Evolutionary conservation across 179 eudicot genomes (phyloP).

Genomic region (Silene noctiflora): DNA sequence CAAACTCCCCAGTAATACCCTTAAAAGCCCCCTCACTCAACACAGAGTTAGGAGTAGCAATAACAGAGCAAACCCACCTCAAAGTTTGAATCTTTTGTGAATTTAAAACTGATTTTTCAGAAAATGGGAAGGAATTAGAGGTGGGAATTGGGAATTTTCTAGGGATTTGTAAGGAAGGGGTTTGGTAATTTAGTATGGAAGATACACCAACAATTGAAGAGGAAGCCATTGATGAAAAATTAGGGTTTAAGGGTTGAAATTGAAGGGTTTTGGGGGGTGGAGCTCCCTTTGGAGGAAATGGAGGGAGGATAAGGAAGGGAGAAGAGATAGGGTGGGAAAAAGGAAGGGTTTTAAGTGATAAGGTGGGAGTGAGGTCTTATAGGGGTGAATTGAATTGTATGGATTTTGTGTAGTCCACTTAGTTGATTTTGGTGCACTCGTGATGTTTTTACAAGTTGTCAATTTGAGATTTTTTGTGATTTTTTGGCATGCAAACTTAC

Average conservation of each 20-base stretch:
- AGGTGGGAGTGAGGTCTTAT: slow-evolving; percentile 29
- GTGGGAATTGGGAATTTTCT: slow-evolving; percentile 33
- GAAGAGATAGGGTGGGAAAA: slow-evolving; percentile 21
- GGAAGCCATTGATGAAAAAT: slow-evolving; percentile 44
- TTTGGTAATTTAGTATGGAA: slow-evolving; percentile 40
- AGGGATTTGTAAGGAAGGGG: slow-evolving; percentile 39
- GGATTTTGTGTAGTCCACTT: slow-evolving; percentile 36
- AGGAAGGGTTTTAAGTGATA: slow-evolving; percentile 21
- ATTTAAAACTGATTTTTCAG: slow-evolving; percentile 31
- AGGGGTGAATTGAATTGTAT: slow-evolving; percentile 18
- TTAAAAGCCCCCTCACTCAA: slow-evolving; percentile 83
- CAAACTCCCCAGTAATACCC: slow-evolving; percentile 50
- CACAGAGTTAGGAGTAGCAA: slow-evolving; percentile 69
- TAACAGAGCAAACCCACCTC: slow-evolving; percentile 48
- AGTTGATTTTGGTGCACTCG: not conserved
- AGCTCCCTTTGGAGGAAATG: not conserved
- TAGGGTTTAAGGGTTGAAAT: not conserved
- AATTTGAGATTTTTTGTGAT: not conserved
- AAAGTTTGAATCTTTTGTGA: slow-evolving; percentile 29
- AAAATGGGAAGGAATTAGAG: slow-evolving; percentile 33
- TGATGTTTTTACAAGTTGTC: not conserved
- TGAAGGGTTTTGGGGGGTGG: not conserved
- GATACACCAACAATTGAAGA: slow-evolving; percentile 56
- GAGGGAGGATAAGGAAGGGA: slow-evolving; percentile 17
- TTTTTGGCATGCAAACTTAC: no score